Percentiles rank a stretch among this genome's conserved stretches.
Conservation (phyloP, 148 eudicot species). For the Heliosperma pusillum region DNA sequence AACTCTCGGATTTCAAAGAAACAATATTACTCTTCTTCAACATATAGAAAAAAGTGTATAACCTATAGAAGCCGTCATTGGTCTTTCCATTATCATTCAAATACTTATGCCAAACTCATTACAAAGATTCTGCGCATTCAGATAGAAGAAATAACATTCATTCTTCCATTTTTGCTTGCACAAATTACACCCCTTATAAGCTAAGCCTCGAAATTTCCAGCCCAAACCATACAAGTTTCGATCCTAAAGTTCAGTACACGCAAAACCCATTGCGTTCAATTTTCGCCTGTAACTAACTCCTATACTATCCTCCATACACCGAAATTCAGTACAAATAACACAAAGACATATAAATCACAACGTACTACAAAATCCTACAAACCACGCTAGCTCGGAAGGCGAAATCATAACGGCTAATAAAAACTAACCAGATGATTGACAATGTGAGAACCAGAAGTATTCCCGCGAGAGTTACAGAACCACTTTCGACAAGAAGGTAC, state of each 20-base stretch:
- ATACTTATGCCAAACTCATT: neutral
- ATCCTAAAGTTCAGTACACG: neutral
- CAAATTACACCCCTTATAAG: too few relatives aligned
- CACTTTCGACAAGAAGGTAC: conserved; percentile 91
- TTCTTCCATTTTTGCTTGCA: too few relatives aligned
- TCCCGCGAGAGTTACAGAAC: conserved; percentile 85
- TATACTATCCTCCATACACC: neutral
- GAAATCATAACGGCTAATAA: too few relatives aligned
- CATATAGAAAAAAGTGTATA: neutral
- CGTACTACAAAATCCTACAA: neutral
- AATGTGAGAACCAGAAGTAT: conserved; percentile 54
- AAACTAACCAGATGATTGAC: conserved; percentile 60
- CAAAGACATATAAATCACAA: neutral
- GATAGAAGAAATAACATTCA: neutral
- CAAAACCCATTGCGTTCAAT: neutral
- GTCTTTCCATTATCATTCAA: too few relatives aligned
- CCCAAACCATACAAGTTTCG: neutral
- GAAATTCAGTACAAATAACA: neutral
- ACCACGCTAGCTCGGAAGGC: too few relatives aligned
- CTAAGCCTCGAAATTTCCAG: neutral
- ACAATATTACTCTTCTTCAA: neutral
- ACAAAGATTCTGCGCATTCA: neutral
- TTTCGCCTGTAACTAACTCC: neutral
- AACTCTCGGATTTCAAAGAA: too few relatives aligned
- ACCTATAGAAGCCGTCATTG: too few relatives aligned